Evolutionary conservation across 352 stramenopile genomes (phyloP), one percentile per base, ranked within the genome.

Genomic region (Phytophthora colocasiae): DNA sequence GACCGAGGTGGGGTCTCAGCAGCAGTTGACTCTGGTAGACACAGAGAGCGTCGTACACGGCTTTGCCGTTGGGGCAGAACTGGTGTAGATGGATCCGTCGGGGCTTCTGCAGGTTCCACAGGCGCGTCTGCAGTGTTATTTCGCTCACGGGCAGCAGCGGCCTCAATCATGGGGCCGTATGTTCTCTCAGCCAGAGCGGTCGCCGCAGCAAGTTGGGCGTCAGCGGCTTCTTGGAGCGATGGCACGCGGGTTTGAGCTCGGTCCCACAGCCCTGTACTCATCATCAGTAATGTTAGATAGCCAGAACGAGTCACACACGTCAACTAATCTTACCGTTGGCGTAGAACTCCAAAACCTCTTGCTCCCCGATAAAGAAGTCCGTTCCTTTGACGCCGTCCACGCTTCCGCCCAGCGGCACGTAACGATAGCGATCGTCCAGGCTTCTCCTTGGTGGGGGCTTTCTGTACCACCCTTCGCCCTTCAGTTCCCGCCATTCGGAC

Each of bases 331-430:
- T 54, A 63, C 55, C 12, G 0, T 55, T 62, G 12, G 55, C 39
- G 26, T 63, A 63, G 36, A 31, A 63, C 44, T 49, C 44, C 12
- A 63, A 10, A 12, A 63, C 55, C 32, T 11, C 44, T 19, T 53
- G 43, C 51, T 63, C 44, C 36, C 55, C 52, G 9, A 38, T 26
- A 39, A 59, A 32, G 40, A 43, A 44, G n/a, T 59, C 14, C 8
- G 50, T 27, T 3, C 39, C 40, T 8, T 59, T 40, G 9, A 26
- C 24, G 10, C 44, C 55, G 19, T 10, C 39, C 9, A 12, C 6
- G 34, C 52, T 40, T 1, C 8, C 32, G 14, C n/a, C 22, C 12
- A 34, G 45, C 26, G 32, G 31, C 6, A 56, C 34, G 36, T 56
- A 63, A 19, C 32, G 41, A 24, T 63, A 55, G 19, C 34, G 34